Conservation (phyloP, 1,284 basidiomycete genomes). For the Ganoderma leucocontextum region DNA sequence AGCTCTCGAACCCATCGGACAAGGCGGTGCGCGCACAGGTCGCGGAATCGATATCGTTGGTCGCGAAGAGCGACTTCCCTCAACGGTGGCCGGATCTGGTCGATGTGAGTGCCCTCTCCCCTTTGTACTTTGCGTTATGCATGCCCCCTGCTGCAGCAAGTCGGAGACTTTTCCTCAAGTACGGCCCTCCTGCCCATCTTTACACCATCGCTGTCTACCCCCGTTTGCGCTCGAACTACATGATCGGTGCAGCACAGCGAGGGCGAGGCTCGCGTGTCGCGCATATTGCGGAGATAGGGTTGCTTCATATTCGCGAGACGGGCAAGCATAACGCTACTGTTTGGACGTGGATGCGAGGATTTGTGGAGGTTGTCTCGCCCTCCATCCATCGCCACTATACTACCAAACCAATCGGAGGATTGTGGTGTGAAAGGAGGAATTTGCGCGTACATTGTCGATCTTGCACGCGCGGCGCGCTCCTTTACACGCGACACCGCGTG, state of each 20-base stretch:
- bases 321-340: background rate
- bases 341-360: background rate
- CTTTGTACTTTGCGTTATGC: background rate
- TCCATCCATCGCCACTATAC: too few species aligned
- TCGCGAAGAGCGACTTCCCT: constrained; percentile 91
- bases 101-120: constrained; percentile 32
- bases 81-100: constrained; percentile 85
- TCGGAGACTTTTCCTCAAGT: background rate
- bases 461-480: too few species aligned
- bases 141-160: background rate
- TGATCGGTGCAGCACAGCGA: too few species aligned
- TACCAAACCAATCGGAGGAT: too few species aligned
- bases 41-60: constrained; percentile 88
- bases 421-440: too few species aligned
- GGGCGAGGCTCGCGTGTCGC: background rate
- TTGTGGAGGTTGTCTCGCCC: too few species aligned
- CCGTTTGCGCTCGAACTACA: background rate
- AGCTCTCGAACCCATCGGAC: constrained; percentile 72
- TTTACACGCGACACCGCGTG: too few species aligned
- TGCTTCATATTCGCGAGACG: background rate
- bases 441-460: too few species aligned
- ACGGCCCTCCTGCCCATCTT: background rate
- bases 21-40: constrained; percentile 82
- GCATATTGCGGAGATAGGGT: background rate
- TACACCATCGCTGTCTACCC: background rate